Base-by-base conservation (phyloP, 768 basidiomycete species). In the Boletus patriciae region DNA sequence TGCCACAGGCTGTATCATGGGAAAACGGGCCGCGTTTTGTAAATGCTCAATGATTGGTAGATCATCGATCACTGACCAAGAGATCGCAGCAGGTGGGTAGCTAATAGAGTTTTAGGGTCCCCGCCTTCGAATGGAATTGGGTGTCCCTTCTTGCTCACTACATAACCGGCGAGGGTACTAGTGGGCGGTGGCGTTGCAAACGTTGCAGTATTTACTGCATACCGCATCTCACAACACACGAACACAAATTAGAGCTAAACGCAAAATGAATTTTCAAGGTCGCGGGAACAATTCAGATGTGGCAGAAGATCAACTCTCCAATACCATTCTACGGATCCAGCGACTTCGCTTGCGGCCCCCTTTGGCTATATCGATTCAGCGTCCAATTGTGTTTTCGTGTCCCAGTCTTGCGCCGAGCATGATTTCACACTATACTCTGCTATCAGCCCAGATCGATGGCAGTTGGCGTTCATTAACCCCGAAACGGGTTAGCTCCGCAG, bases 91-190 rank as follows among this genome's bases (percentile, higher is more conserved):
- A 52, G 34, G 60, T 57, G 63, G 62, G 51, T 58, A 52, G 57
- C 48, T 57, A 68, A 72, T 71, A 73, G 60, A 63, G 63, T 73
- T 71, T 73, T 62, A 69, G 69, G 61, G 57, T 61, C 61, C 64
- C 46, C 41, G 34, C 61, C 48, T 53, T 49, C 21, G 41, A 52
- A 55, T 52, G 45, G 25, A 52, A 40, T 48, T 38, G 41, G 55
- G 34, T 29, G 18, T 36, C 42, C 42, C 45, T 50, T 38, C 37
- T 58, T 27, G 19, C 51, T 59, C 58, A 44, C 37, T 34, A 50
- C 51, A 44, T 34, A 41, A 47, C 45, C 5, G 38, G 21, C 37
- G 21, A 31, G 34, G 55, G 34, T 16, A n/a, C n/a, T n/a, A 36
- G 44, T 18, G 5, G 25, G 42, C 54, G 49, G 58, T n/a, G 51